Evolutionary conservation across 371 early-diverging fungal genomes (phyloP), one percentile per base, ranked within the genome.

Genomic region (Cokeromyces recurvatus): DNA sequence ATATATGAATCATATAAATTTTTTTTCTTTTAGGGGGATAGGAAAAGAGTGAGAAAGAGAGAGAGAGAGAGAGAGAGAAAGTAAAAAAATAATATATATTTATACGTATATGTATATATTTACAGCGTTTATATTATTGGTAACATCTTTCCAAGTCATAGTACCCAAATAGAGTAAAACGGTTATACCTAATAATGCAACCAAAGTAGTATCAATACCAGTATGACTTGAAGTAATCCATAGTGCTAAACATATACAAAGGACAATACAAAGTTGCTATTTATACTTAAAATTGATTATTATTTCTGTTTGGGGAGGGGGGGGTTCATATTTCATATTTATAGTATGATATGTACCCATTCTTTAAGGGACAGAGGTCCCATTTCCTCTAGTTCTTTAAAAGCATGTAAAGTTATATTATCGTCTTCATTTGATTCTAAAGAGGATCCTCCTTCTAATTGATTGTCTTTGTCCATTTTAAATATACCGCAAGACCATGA

Each of bases 151-250:
- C 91, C 91, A 91, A 3, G 62, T 48, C 11, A 91, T 41, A 2
- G 84, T 78, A 10, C 78, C 75, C 38, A 77, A 49, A 20, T 83
- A 55, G n/a, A 87, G 39, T 29, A 89, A 48, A 0, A 59, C 51
- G 0, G 74, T 63, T 6, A 89, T 57, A 2, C 84, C 89, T 29
- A 79, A 47, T 15, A 84, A 66, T 5, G 86, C 86, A 1, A 89
- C 82, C n/a, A 87, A 62, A 0, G 86, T 77, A 1, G 88, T 71
- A 48, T 86, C 84, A 3, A 89, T 50, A 12, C 74, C 69, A 22
- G 83, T 83, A 42, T 69, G 71, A 20, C 66, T 45, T 2, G 78
- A 73, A n/a, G 81, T 75, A 19, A 85, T 70, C 91, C 91, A 91
- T 7, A 86, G 43, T 11, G 55, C 42, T 16, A 91, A 75, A 34